Conservation (phyloP, 768 basidiomycete genomes). For the Podaxis carcinomalis region DNA sequence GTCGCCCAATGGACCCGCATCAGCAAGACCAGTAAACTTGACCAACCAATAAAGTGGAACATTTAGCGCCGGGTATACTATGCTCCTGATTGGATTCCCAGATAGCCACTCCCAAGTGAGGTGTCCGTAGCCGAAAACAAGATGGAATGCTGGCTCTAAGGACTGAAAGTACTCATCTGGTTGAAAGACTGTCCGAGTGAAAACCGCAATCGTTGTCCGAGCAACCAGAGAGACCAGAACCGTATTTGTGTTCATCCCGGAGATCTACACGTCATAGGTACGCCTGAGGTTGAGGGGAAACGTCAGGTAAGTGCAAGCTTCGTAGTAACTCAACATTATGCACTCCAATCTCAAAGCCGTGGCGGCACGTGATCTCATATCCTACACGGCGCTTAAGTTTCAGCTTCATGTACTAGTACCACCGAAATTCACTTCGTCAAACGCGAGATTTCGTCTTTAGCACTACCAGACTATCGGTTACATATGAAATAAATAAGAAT, state of each 20-base stretch:
- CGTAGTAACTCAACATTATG: background rate
- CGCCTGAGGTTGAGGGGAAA: background rate
- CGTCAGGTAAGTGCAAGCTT: background rate
- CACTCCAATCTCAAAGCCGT: background rate
- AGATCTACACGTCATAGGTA: background rate
- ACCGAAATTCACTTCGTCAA: background rate
- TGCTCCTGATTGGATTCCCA: conserved; percentile 67
- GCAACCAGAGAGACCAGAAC: conserved; percentile 31
- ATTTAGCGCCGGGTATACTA: conserved; percentile 79
- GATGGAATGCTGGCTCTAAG: conserved; percentile 84
- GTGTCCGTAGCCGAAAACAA: conserved; percentile 88
- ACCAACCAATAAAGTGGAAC: conserved; percentile 74
- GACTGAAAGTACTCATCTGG: conserved; percentile 97
- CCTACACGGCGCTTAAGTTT: background rate
- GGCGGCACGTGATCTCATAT: background rate
- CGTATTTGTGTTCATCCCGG: background rate
- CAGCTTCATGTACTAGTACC: background rate
- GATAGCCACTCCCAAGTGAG: conserved; percentile 96
- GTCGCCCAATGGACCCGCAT: conserved; percentile 28
- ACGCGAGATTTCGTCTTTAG: background rate
- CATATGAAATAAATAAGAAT: background rate
- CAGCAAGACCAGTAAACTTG: conserved; percentile 51
- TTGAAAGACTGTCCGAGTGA: conserved; percentile 86
- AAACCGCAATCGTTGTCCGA: conserved; percentile 60
- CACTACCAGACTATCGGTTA: background rate